These are phyloP conservation scores for Hamigera avellanea DNA, from an alignment of 495 filamentous ascomycete species.

Conservation along the genomic window DNA sequence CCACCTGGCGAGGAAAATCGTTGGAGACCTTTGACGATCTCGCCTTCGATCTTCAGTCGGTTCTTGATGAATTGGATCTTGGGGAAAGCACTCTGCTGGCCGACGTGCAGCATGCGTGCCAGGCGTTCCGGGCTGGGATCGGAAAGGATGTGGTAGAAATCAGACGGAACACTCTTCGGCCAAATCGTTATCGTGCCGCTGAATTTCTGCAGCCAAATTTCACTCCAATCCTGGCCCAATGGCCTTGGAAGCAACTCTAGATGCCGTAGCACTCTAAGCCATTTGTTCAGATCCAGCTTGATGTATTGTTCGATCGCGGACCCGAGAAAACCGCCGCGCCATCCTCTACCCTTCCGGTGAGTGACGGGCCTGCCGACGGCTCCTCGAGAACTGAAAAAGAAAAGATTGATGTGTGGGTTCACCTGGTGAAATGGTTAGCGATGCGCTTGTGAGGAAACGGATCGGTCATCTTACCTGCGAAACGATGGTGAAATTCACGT, in stretches of 20 bases:
- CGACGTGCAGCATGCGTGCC: conserved; percentile 76
- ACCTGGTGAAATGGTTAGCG: conserved; percentile 33
- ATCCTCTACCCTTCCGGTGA: conserved; percentile 84
- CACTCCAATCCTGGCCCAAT: conserved; percentile 90
- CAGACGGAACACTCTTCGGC: conserved; percentile 61
- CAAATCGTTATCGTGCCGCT: conserved; percentile 92
- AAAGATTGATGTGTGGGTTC: conserved; percentile 94
- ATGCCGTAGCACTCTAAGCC: conserved; percentile 87
- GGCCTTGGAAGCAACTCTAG: conserved; percentile 83
- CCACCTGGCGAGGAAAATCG: conserved; percentile 29
- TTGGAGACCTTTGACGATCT: conserved; percentile 64
- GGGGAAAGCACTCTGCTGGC: conserved; percentile 76
- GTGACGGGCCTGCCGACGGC: conserved; percentile 88
- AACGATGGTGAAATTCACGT: conserved; percentile 94
- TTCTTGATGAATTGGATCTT: conserved; percentile 87
- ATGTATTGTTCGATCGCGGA: conserved; percentile 89
- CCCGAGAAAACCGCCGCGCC: conserved; percentile 90
- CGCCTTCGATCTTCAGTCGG: conserved; percentile 66
- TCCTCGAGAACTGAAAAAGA: conserved; percentile 93
- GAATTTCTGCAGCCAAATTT: conserved; percentile 92
- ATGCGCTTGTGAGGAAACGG: background rate
- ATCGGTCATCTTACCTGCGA: conserved; percentile 43
- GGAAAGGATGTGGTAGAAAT: conserved; percentile 77
- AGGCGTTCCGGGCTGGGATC: conserved; percentile 68
- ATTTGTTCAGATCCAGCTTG: conserved; percentile 91